Evolutionary conservation across 441 rosid genomes (phyloP).

Genomic region (Adansonia madagascariensis): DNA sequence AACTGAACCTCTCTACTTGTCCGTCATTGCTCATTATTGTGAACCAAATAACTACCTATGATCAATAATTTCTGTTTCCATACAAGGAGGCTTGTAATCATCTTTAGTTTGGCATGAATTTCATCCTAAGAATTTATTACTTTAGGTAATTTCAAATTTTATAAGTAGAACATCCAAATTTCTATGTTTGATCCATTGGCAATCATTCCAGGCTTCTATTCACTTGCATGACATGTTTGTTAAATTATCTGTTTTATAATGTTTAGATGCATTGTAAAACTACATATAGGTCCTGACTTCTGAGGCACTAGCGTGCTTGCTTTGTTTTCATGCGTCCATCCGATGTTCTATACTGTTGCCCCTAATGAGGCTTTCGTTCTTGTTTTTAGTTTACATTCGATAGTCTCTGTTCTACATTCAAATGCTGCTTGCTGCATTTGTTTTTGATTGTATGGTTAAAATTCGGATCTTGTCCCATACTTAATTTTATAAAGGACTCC

Average conservation of each 20-base stretch:
- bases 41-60: not conserved
- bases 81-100: not conserved
- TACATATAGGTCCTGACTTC: not conserved
- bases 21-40: not conserved
- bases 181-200: not conserved
- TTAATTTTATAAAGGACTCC: not conserved
- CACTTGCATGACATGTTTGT: constrained; percentile 1
- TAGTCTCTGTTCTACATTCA: not conserved
- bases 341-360: not conserved
- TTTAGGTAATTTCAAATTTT: not conserved
- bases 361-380: not conserved
- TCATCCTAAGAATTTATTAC: not conserved
- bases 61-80: not conserved
- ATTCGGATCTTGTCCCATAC: not conserved
- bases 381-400: not conserved
- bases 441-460: not conserved
- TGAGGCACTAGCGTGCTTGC: not conserved
- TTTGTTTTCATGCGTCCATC: not conserved
- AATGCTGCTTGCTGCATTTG: not conserved
- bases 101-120: not conserved
- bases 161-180: not conserved
- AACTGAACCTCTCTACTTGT: constrained; percentile 2
- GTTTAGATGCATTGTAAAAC: not conserved
- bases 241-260: not conserved
- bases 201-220: constrained; percentile 3